Percentiles rank a stretch among this genome's conserved stretches.
These are phyloP conservation scores for Alternaria metachromatica DNA, from an alignment of 2,329 filamentous ascomycete species.

Conservation along the genomic window DNA sequence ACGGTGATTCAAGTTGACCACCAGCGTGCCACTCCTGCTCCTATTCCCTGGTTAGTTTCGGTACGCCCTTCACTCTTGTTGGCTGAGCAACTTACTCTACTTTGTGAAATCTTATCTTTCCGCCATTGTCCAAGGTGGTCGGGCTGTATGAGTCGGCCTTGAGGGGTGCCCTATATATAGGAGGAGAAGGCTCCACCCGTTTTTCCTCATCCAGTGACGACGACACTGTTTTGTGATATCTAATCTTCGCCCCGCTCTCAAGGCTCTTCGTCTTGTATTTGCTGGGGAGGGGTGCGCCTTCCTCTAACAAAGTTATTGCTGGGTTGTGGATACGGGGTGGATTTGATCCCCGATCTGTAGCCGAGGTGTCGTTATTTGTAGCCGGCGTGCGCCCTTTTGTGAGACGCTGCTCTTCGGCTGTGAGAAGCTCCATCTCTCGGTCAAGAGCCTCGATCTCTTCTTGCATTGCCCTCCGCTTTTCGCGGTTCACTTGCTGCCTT, in stretches of 20 bases:
- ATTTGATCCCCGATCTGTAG: neutral
- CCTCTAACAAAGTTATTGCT: neutral
- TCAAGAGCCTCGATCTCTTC: slow-evolving; percentile 25
- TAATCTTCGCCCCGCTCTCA: neutral
- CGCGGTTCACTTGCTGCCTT: neutral
- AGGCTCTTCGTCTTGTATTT: neutral
- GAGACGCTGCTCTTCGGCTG: slow-evolving; percentile 17
- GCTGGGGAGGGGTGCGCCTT: neutral
- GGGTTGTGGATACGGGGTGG: neutral
- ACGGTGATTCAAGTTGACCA: neutral
- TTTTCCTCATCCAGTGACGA: neutral
- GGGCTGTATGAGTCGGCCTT: neutral
- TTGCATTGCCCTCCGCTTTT: slow-evolving; percentile 16
- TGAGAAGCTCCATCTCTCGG: slow-evolving; percentile 19
- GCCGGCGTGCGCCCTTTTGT: neutral
- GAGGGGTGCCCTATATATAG: neutral
- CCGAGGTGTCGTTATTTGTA: neutral
- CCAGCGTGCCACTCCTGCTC: neutral
- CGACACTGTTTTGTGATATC: neutral
- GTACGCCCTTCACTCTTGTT: neutral
- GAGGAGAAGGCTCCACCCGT: neutral
- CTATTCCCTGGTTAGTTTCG: neutral
- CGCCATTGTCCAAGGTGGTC: neutral
- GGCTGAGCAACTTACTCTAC: neutral
- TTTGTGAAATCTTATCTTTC: neutral